A percentile compares a stretch with the other conserved stretches of the same genome.
Conservation (phyloP, 2,329 filamentous ascomycete genomes). For the Graphium sp. region DNA sequence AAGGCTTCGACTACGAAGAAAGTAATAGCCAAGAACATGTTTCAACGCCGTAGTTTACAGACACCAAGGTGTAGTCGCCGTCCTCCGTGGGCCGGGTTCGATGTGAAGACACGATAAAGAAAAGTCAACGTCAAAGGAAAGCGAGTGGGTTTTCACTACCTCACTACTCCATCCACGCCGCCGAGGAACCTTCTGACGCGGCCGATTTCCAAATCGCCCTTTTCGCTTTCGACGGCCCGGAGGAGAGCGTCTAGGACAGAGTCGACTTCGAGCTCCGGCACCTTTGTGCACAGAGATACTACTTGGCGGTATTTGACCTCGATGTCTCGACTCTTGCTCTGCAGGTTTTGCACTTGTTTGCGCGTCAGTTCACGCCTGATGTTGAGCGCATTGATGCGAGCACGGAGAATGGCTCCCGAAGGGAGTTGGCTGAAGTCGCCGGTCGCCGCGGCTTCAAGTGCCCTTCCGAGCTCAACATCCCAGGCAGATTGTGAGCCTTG, state of each 20-base stretch:
- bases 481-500: too few relatives aligned
- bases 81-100: neutral
- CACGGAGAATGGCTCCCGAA: slow-evolving; percentile 41
- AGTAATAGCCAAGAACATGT: too few relatives aligned
- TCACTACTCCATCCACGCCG: slow-evolving; percentile 51
- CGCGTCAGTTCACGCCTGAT: slow-evolving; percentile 50
- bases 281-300: slow-evolving; percentile 71
- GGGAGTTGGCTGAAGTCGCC: slow-evolving; percentile 31
- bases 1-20: too few relatives aligned
- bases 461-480: slow-evolving; percentile 34
- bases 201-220: slow-evolving; percentile 56
- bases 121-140: neutral
- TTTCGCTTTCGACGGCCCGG: slow-evolving; percentile 79
- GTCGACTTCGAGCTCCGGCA: slow-evolving; percentile 65
- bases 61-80: neutral
- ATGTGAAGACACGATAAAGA: slow-evolving; percentile 1
- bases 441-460: slow-evolving; percentile 23
- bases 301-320: slow-evolving; percentile 81
- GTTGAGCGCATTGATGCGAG: slow-evolving; percentile 53
- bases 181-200: slow-evolving; percentile 65
- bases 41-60: too few relatives aligned
- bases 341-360: slow-evolving; percentile 52
- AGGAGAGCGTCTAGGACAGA: slow-evolving; percentile 63
- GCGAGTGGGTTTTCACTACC: slow-evolving; percentile 10
- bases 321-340: slow-evolving; percentile 65